Percentiles rank a stretch among this genome's conserved stretches.
These are phyloP conservation scores for Fusarium tuaranense DNA, from an alignment of 2,329 filamentous ascomycete genomes.

Conservation along the genomic window DNA sequence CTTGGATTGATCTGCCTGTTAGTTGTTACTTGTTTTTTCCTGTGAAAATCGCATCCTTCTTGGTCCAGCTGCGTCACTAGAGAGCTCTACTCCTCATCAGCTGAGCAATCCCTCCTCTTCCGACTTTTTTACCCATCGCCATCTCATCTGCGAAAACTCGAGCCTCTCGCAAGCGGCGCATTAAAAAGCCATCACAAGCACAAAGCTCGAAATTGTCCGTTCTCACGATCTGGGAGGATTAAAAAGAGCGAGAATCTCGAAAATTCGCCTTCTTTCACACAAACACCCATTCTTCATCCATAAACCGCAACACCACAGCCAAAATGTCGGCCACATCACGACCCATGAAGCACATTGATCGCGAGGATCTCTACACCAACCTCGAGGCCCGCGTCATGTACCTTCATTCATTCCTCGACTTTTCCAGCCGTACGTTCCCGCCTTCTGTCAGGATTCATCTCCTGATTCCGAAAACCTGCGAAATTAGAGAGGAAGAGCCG, in stretches of 20 bases:
- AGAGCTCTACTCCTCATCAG: background rate
- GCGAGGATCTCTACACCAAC: conserved; percentile 77
- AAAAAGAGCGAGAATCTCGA: background rate
- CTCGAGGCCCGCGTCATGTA: conserved; percentile 78
- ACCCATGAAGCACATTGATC: conserved; percentile 71
- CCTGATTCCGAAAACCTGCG: background rate
- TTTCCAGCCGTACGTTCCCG: conserved; percentile 70
- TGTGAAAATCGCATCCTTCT: conserved; percentile 6
- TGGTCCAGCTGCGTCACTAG: background rate
- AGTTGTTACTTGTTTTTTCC: background rate
- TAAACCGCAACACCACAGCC: conserved; percentile 6
- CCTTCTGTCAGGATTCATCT: background rate
- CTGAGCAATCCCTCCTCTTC: conserved; percentile 4
- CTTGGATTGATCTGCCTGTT: conserved; percentile 19
- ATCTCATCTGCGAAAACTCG: background rate
- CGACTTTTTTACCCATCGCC: background rate
- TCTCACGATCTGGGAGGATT: background rate
- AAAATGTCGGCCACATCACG: conserved; percentile 46
- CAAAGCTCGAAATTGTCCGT: background rate
- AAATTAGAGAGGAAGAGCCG: background rate
- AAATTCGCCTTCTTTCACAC: background rate
- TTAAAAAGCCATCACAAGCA: background rate
- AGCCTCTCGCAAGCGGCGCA: background rate
- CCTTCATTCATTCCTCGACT: conserved; percentile 81
- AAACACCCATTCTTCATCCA: background rate